phyloP scores from a whole-genome alignment of 192 early-diverging fungal species.

The Backusella tuberculispora region DNA sequence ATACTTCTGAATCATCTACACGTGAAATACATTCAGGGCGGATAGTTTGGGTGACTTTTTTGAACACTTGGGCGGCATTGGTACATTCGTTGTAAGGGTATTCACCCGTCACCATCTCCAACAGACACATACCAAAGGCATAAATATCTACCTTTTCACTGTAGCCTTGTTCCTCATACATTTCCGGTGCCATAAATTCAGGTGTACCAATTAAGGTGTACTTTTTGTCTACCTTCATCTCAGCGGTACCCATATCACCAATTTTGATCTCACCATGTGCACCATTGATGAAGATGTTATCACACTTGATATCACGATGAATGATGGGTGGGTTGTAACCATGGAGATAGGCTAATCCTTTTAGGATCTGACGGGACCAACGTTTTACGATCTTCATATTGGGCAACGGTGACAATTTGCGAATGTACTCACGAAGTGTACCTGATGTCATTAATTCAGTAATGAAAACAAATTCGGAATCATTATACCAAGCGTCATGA shows the following conservation, averaged over 20 bases:
- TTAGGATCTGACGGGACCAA: conserved; percentile 81
- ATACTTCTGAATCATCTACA: conserved; percentile 67
- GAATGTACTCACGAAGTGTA: conserved; percentile 80
- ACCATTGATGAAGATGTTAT: conserved; percentile 88
- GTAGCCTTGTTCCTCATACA: conserved; percentile 85
- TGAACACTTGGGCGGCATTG: conserved; percentile 80
- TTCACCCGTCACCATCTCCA: conserved; percentile 87
- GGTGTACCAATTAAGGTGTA: conserved; percentile 84
- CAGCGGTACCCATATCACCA: conserved; percentile 83
- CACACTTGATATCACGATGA: conserved; percentile 84
- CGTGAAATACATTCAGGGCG: conserved; percentile 66
- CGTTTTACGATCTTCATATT: conserved; percentile 79
- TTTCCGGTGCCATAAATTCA: conserved; percentile 85
- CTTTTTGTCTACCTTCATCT: conserved; percentile 80
- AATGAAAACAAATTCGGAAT: conserved; percentile 78
- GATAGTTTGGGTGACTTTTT: conserved; percentile 67
- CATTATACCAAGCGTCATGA: conserved; percentile 76
- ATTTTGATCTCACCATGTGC: conserved; percentile 85
- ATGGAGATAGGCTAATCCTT: conserved; percentile 78
- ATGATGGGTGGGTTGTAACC: conserved; percentile 80
- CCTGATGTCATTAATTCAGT: conserved; percentile 88
- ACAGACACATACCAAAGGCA: conserved; percentile 82
- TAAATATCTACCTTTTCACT: conserved; percentile 87
- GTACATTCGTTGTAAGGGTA: conserved; percentile 84
- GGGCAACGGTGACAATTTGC: conserved; percentile 65